Base-by-base conservation (phyloP, 768 basidiomycete genomes). In the Rhizopogon vulgaris region DNA sequence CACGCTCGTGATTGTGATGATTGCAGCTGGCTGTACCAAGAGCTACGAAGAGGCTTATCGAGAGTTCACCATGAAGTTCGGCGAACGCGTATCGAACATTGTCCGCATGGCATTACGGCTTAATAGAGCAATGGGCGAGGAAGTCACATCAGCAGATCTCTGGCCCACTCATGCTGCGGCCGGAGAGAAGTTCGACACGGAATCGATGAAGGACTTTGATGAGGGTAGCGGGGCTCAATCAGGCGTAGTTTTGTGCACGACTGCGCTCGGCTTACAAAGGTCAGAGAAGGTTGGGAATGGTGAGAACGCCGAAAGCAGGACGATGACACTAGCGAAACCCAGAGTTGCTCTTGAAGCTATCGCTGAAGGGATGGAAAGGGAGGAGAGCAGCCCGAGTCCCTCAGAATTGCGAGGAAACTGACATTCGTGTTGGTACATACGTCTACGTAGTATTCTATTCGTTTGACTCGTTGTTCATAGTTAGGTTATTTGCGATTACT, bases 121-220 rank as follows among this genome's bases (percentile, higher is more conserved):
- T 32, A 68, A 69, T 57, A 79, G 76, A 60, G 77, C 76, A 10
- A 73, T 83, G 43, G 81, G 82, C 0, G 79, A 83, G 62, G 78
- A 77, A 47, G 70, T 85, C 41, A 78, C 78, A 2, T 77, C 74
- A 2, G 78, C 76, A 48, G 82, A 84, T 56, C 58, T 84, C 53
- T 78, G 82, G 60, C 71, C 77, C 15, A 58, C 78, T 9, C 76
- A 77, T 42, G 70, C 74, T 39, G 56, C 66, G 1, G 73, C 74
- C 4, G 77, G 76, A 15, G 68, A 72, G 0, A 48, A 48, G 32
- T 83, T 75, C 40, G 70, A 77, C 49, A 54, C 58, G 0, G 51
- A 53, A 1, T 63, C 60, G 42, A 80, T 84, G 81, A 74, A 79
- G 28, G 73, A 77, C 49, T 71, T 72, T 4, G 67, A 77, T 53